Percentiles rank a stretch among this genome's conserved stretches.
phyloP scores from a whole-genome alignment of 306 rosid species.

The Trichosanthes cucumerina region DNA sequence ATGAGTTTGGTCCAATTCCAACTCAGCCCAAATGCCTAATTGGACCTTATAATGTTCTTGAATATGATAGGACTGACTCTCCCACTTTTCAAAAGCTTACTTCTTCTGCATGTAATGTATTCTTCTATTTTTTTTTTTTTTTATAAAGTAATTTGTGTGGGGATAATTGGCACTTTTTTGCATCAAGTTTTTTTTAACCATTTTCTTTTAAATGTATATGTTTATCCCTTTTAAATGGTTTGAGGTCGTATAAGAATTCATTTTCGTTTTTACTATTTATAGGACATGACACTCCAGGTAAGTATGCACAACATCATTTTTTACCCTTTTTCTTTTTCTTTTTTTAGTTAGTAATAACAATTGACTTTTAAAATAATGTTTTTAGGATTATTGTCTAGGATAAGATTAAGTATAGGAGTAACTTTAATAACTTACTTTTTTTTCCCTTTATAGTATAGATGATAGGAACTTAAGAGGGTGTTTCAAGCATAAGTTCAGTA shows the following conservation, averaged over 20 bases:
- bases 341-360: not conserved
- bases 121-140: not conserved
- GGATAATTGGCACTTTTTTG: not conserved
- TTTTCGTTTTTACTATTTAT: not conserved
- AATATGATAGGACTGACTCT: not conserved
- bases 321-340: not conserved
- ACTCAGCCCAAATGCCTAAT: not conserved
- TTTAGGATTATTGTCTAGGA: not conserved
- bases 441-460: not conserved
- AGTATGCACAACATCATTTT: not conserved
- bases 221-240: not conserved
- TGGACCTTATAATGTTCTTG: not conserved
- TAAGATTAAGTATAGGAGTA: not conserved
- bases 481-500: no score
- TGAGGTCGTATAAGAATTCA: not conserved
- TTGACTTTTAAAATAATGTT: no score
- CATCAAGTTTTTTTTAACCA: not conserved
- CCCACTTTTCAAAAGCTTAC: not conserved
- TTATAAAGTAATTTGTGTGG: not conserved
- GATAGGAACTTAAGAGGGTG: not conserved
- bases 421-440: not conserved
- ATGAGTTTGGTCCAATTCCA: conserved; percentile 8
- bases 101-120: not conserved
- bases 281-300: not conserved
- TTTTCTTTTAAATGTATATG: not conserved